Evolutionary conservation across 2,329 filamentous ascomycete genomes (phyloP).

Genomic region (Ascochyta lentis): DNA sequence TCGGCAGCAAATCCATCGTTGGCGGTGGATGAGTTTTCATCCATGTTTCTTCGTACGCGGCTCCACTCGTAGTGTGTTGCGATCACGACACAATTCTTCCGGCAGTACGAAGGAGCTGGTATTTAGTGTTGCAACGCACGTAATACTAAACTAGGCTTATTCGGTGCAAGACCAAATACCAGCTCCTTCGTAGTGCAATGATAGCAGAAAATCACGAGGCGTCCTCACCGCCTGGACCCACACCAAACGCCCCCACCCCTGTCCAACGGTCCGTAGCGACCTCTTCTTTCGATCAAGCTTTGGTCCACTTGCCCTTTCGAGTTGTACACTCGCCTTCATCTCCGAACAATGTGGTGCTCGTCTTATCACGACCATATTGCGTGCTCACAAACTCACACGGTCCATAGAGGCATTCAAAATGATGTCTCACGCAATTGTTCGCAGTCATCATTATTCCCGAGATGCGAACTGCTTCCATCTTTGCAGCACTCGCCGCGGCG

Average conservation of each 20-base stretch:
- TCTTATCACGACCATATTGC: slow-evolving; percentile 8
- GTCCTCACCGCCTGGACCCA: background rate
- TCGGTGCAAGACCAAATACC: too few relatives aligned
- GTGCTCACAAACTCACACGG: background rate
- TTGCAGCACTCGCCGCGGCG: slow-evolving; percentile 3
- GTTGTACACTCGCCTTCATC: background rate
- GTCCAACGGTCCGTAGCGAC: slow-evolving; percentile 7
- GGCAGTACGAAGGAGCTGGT: background rate
- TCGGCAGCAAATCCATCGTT: background rate
- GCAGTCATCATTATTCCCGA: background rate
- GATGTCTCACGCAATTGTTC: background rate
- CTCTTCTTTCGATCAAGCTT: slow-evolving; percentile 15
- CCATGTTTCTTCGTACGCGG: too few relatives aligned
- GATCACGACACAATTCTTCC: slow-evolving; percentile 15
- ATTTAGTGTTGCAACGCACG: too few relatives aligned
- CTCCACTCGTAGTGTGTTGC: too few relatives aligned
- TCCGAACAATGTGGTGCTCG: slow-evolving; percentile 1
- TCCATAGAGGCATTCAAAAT: background rate
- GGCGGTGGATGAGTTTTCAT: background rate
- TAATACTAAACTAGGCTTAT: too few relatives aligned
- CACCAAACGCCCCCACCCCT: background rate
- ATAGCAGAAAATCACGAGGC: background rate
- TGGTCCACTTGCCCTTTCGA: slow-evolving; percentile 6
- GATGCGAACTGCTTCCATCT: slow-evolving; percentile 6
- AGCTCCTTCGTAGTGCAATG: background rate